Evolutionary conservation across 768 basidiomycete genomes (phyloP).

Genomic region (Boletus pseudo-olivaceus): DNA sequence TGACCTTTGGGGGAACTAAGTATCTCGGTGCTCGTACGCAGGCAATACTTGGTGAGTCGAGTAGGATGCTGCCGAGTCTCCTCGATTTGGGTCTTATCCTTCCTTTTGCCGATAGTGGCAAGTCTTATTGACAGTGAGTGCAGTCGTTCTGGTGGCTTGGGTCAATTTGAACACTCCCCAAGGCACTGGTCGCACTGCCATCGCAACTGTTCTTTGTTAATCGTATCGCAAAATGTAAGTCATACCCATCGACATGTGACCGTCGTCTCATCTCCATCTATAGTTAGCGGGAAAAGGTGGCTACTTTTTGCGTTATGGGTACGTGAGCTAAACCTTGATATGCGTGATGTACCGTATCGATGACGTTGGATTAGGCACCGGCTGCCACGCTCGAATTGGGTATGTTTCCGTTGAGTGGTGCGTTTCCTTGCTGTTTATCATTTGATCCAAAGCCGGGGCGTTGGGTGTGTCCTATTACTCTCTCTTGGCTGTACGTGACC

Average conservation of each 20-base stretch:
- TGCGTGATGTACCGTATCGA: not conserved
- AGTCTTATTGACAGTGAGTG: constrained; percentile 17
- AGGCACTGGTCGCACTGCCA: constrained; percentile 17
- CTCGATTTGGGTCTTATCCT: not conserved
- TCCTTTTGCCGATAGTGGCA: constrained; percentile 17
- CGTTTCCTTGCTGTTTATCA: not conserved
- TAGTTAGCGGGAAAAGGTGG: constrained; percentile 16
- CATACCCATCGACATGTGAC: not conserved
- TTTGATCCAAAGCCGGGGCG: constrained; percentile 6
- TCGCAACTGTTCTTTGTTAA: constrained; percentile 18
- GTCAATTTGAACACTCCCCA: not conserved
- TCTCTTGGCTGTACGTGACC: not conserved
- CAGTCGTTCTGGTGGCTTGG: not conserved
- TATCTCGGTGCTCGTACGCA: not conserved
- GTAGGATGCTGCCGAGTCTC: not conserved
- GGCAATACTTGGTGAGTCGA: constrained; percentile 15
- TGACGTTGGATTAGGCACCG: constrained; percentile 12
- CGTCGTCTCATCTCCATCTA: not conserved
- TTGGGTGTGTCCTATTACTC: constrained; percentile 5
- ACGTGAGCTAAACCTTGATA: constrained; percentile 1
- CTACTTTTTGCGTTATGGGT: constrained; percentile 14
- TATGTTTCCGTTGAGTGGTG: not conserved
- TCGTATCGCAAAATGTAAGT: constrained; percentile 20
- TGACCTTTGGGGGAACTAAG: not conserved
- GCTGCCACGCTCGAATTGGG: constrained; percentile 16